Conservation (phyloP, 208 protist species). For the Acanthamoeba lugdunensis region DNA sequence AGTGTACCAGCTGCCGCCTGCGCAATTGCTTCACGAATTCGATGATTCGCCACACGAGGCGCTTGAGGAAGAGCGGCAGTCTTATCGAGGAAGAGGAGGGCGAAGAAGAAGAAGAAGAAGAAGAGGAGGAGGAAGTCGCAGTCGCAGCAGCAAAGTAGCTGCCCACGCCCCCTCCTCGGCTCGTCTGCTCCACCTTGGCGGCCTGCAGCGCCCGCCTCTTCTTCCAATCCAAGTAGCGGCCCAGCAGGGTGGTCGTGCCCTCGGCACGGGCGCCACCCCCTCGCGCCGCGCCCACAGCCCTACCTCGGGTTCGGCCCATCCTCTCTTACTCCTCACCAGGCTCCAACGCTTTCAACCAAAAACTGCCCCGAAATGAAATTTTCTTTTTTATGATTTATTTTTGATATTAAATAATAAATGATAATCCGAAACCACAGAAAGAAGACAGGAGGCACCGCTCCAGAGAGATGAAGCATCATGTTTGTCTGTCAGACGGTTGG, state of each 20-base stretch:
- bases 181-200: background rate
- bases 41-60: background rate
- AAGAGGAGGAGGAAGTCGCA: background rate
- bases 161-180: background rate
- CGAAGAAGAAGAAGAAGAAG: too few species aligned
- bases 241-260: background rate
- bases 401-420: too few species aligned
- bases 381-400: too few species aligned
- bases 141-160: background rate
- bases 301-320: background rate
- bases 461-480: too few species aligned
- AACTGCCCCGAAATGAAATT: slow-evolving; percentile 4
- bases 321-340: background rate
- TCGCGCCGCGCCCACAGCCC: background rate
- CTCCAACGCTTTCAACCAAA: background rate
- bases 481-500: too few species aligned
- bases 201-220: background rate
- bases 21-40: background rate
- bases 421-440: too few species aligned
- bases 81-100: too few species aligned
- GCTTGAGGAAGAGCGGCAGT: background rate
- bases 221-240: background rate
- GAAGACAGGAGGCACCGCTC: too few species aligned
- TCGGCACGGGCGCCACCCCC: background rate
- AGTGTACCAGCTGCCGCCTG: background rate